Evolutionary conservation across 768 basidiomycete genomes (phyloP), one percentile per base, ranked within the genome.

Genomic region (Boletus fagicola): DNA sequence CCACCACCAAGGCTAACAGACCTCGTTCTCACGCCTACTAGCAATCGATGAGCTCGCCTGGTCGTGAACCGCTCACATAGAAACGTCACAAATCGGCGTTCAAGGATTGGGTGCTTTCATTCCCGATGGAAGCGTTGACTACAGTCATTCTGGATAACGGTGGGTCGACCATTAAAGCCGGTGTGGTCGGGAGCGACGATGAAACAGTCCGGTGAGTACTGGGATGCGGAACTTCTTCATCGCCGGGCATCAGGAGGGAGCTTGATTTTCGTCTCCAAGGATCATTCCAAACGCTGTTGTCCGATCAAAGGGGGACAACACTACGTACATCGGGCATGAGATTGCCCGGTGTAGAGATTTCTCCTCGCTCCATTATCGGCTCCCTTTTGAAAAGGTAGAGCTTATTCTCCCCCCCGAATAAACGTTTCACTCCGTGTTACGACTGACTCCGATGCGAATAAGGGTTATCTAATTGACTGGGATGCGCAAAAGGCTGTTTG

Each of bases 401-500:
- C 20, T 24, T 46, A 24, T 48, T 51, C 38, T 42, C 20, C 13
- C 28, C 28, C 4, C 50, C 33, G 36, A 24, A 47, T 16, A 46
- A 20, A 35, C 30, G 0, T 30, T 11, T 33, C 49, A 31, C 35
- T 28, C 39, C 15, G 40, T 43, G 16, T 20, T 31, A 33, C 36
- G 31, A 54, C 54, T 58, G 56, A 65, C 59, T 51, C 68, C 59
- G 63, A 35, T 20, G 49, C 22, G 60, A 72, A 65, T 54, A 70
- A 97, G 95, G 95, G 95, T 28, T 92, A 89, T 72, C 77, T 96
- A 16, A 87, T 92, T 30, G 94, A 96, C 67, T 98, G 95, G 95
- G 94, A 97, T 61, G 89, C 89, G 3, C 86, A 98, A 72, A 96
- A 96, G 72, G 88, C 89, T 18, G 80, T 98, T 6, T 98, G 94